Base-by-base conservation (phyloP, 306 rosid species). In the Senna siamea region DNA sequence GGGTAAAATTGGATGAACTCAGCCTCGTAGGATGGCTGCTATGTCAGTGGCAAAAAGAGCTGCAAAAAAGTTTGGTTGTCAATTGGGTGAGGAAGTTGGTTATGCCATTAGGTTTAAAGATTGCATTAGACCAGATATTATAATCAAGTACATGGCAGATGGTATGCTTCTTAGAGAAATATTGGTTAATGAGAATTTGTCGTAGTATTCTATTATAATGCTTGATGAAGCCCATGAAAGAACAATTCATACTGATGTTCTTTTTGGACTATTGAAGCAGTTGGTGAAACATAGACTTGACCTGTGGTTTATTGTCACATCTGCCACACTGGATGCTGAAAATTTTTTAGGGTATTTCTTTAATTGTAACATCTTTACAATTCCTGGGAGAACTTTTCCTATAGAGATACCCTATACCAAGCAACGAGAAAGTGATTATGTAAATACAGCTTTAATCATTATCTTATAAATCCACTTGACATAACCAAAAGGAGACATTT, bases 181-280 rank as follows among this genome's bases (percentile, higher is more conserved):
- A 60, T 69, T 93, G 88, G 84, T 85, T 53, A 95, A 93, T 73
- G 89, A 84, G 50, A 83, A 79, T 66, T 90, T 90, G 58, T 87
- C 96, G 43, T 91, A 87, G 71, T 93, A 92, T 79, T 88, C 95
- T 2, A 93, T 93, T 69, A 28, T 90, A 63, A 93, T 93, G 97
- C 96, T 93, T 67, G 98, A 93, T 70, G 97, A 93, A 81, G 98
- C 97, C 66, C 97, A 93, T 32, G 97, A 90, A 76, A 87, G 98
- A 79, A 93, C 98, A 1, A 83, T 90, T 38, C 76, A 81, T 28
- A 93, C 95, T 4, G 97, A 93, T 89, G 93, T 93, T 67, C 97
- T 93, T 72, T 90, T 93, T 59, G 98, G 97, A 65, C 78, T 93
- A 48, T 79, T 90, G 67, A 93, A 93, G 86, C 83, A 90, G 77